A percentile compares a stretch with the other conserved stretches of the same genome.
phyloP scores from a whole-genome alignment of 2,329 filamentous ascomycete genomes.

The Penicillium italicum region DNA sequence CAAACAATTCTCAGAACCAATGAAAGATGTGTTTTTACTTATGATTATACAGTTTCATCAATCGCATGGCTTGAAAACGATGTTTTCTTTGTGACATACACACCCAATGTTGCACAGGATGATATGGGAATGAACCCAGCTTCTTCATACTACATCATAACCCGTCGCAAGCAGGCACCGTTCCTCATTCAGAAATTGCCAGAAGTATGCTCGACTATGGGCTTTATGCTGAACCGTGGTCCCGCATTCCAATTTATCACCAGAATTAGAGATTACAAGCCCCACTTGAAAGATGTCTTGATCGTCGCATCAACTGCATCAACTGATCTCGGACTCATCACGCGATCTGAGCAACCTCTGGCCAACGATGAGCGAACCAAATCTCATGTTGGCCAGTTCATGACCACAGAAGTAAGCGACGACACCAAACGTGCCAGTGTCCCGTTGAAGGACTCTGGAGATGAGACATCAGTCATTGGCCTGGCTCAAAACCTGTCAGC shows the following conservation, averaged over 20 bases:
- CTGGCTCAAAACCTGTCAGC: slow-evolving; percentile 78
- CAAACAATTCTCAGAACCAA: background rate
- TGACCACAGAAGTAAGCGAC: slow-evolving; percentile 56
- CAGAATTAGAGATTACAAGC: slow-evolving; percentile 74
- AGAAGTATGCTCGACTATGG: slow-evolving; percentile 71
- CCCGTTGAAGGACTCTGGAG: slow-evolving; percentile 62
- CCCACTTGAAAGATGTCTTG: slow-evolving; percentile 74
- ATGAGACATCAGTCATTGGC: slow-evolving; percentile 75
- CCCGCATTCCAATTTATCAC: slow-evolving; percentile 74
- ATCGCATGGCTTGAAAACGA: slow-evolving; percentile 87
- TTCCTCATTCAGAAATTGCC: slow-evolving; percentile 72
- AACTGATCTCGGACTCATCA: slow-evolving; percentile 74
- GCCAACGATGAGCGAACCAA: slow-evolving; percentile 58
- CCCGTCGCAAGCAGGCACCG: slow-evolving; percentile 56
- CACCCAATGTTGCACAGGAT: slow-evolving; percentile 54
- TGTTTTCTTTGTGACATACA: slow-evolving; percentile 77
- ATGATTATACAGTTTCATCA: slow-evolving; percentile 58
- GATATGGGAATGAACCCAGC: slow-evolving; percentile 53
- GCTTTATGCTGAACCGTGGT: slow-evolving; percentile 52
- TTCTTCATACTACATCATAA: slow-evolving; percentile 77
- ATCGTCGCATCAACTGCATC: slow-evolving; percentile 78
- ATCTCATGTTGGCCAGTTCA: slow-evolving; percentile 64
- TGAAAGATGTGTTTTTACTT: background rate
- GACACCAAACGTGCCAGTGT: slow-evolving; percentile 73
- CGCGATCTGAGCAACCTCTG: slow-evolving; percentile 66